A percentile compares a stretch with the other conserved stretches of the same genome.
Evolutionary conservation across 306 rosid genomes (phyloP).

Genomic region (Corylus americana): DNA sequence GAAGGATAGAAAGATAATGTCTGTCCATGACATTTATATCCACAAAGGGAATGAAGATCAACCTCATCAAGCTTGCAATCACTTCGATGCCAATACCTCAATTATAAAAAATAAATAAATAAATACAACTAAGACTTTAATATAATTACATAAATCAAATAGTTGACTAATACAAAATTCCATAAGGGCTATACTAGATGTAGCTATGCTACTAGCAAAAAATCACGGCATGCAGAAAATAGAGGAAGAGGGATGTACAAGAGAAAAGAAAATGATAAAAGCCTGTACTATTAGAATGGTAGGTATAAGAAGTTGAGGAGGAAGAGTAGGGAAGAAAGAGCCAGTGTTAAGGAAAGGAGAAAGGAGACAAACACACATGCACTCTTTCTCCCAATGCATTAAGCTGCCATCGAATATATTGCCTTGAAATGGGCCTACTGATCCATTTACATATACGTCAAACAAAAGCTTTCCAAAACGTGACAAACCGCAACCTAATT

Average conservation of each 20-base stretch:
- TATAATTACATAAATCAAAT: conserved; percentile 20
- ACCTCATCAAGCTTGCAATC: neutral
- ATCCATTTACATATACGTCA: conserved; percentile 96
- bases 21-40: neutral
- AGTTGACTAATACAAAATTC: conserved; percentile 23
- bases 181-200: conserved; percentile 18
- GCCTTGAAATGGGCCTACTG: conserved; percentile 99
- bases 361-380: conserved; percentile 99
- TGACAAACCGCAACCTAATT: conserved; percentile 77
- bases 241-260: conserved; percentile 60
- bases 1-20: neutral
- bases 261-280: conserved; percentile 49
- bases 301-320: conserved; percentile 64
- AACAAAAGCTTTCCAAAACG: conserved; percentile 63
- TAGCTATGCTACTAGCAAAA: conserved; percentile 32
- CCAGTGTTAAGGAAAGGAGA: conserved; percentile 95
- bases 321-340: conserved; percentile 90
- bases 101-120: neutral
- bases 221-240: conserved; percentile 46
- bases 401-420: conserved; percentile 99
- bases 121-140: conserved; percentile 19
- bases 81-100: neutral
- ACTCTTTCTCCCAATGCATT: conserved; percentile 99
- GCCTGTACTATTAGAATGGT: conserved; percentile 68
- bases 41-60: neutral